Base-by-base conservation (phyloP, 2,329 filamentous ascomycete species). In the Geosmithia putterillii region DNA sequence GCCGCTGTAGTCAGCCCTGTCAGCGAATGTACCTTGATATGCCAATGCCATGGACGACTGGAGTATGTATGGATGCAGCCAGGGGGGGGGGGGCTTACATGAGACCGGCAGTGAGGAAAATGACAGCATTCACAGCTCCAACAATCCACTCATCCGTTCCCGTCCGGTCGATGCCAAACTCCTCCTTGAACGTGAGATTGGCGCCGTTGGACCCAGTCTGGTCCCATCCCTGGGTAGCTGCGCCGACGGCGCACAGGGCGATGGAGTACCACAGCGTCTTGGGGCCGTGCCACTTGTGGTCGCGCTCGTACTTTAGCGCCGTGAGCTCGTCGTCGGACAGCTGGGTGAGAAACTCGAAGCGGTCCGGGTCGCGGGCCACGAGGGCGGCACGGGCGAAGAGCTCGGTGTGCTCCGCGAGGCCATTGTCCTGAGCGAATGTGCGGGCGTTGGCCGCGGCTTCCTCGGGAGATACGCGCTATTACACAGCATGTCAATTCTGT, bases 181-280 rank as follows among this genome's bases (percentile, higher is more conserved):
- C 41, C 61, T 60, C 9, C 0, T 73, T 74, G 52, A 79, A 80
- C 42, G 69, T 73, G 48, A 80, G 57, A 52, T 75, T 80, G 44
- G 76, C 76, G 36, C 74, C 74, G 51, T 78, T 78, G 44, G 64
- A 61, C 21, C 73, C 76, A 5, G 75, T 79, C 57, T 79, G 73
- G 50, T 81, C 76, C 76, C 76, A 81, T 17, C 77, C 76, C 44
- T 70, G 66, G 1, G 73, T 70, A n/a, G 72, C 71, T 12, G 73
- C 73, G 32, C 69, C 71, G 41, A 77, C 61, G 22, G 73, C 72
- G 52, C 71, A 74, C 21, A 71, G 60, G 8, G 63, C 57, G 47
- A 79, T 74, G 3, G 71, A 52, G 44, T 54, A 55, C 48, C 53
- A 52, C 19, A 58, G 50, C 52, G 54, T 57, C 47, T 50, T 59